phyloP scores from a whole-genome alignment of 2,329 filamentous ascomycete species.

The Verticillium nubilum region DNA sequence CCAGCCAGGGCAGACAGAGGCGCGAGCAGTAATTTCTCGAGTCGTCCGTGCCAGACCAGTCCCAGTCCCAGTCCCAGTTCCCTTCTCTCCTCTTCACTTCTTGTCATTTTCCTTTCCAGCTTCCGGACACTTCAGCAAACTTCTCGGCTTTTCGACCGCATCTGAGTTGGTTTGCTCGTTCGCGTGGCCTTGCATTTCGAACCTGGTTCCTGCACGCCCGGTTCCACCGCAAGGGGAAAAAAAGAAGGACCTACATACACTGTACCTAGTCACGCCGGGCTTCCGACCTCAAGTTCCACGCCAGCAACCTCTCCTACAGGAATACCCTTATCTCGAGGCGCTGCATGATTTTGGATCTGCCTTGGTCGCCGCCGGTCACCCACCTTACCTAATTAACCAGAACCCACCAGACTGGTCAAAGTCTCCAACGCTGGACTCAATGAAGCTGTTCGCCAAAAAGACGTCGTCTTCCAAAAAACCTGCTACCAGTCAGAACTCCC shows the following conservation, averaged over 20 bases:
- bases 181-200: neutral
- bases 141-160: neutral
- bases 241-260: neutral
- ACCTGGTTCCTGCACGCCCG: neutral
- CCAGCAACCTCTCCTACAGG: conserved; percentile 6
- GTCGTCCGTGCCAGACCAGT: neutral
- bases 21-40: neutral
- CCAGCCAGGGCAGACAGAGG: neutral
- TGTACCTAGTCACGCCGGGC: neutral
- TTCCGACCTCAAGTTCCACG: neutral
- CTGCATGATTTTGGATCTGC: neutral
- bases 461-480: conserved; percentile 29
- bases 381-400: conserved; percentile 20
- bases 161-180: too few relatives aligned
- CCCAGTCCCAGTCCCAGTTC: conserved; percentile 13
- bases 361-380: conserved; percentile 1
- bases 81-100: conserved; percentile 4
- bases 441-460: conserved; percentile 51
- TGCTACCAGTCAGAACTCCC: conserved; percentile 24
- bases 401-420: conserved; percentile 5
- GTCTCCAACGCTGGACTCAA: conserved; percentile 19
- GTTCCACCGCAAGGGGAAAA: neutral
- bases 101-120: conserved; percentile 8
- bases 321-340: conserved; percentile 13
- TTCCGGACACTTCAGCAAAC: conserved; percentile 4